A percentile compares a stretch with the other conserved stretches of the same genome.
Conservation (phyloP, 768 basidiomycete genomes). For the Xerocomellus chrysenteron region DNA sequence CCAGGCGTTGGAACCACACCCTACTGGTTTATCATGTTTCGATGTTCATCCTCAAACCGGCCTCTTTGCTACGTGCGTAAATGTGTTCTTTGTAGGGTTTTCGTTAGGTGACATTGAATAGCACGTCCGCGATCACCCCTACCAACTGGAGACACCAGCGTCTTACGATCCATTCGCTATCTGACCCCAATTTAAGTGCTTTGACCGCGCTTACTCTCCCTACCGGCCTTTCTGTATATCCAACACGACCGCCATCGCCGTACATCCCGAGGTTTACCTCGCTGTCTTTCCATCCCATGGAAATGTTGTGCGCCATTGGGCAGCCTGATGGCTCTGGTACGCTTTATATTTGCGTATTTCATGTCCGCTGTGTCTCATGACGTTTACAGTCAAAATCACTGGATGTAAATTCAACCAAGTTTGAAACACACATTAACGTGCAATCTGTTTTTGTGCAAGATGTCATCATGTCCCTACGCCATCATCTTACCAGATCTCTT, state of each 20-base stretch:
- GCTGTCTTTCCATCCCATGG: conserved; percentile 78
- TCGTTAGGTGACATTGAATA: conserved; percentile 24
- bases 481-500: conserved; percentile 19
- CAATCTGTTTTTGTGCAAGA: neutral
- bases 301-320: conserved; percentile 80
- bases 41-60: conserved; percentile 83
- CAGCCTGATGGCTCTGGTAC: conserved; percentile 65
- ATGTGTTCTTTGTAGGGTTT: neutral
- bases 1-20: conserved; percentile 62
- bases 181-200: conserved; percentile 26
- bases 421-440: neutral
- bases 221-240: conserved; percentile 55
- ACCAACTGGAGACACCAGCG: conserved; percentile 68
- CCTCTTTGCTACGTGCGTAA: conserved; percentile 80
- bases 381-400: conserved; percentile 48
- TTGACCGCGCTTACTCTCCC: conserved; percentile 47
- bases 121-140: conserved; percentile 59
- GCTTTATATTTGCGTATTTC: conserved; percentile 10
- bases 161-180: conserved; percentile 58
- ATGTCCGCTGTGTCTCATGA: conserved; percentile 3
- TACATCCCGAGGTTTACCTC: conserved; percentile 64
- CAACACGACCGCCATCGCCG: conserved; percentile 56
- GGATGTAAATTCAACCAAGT: conserved; percentile 50
- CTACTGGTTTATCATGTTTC: conserved; percentile 76
- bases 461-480: neutral